Conservation (phyloP, 164 flowering plant species). For the Macadamia integrifolia region DNA sequence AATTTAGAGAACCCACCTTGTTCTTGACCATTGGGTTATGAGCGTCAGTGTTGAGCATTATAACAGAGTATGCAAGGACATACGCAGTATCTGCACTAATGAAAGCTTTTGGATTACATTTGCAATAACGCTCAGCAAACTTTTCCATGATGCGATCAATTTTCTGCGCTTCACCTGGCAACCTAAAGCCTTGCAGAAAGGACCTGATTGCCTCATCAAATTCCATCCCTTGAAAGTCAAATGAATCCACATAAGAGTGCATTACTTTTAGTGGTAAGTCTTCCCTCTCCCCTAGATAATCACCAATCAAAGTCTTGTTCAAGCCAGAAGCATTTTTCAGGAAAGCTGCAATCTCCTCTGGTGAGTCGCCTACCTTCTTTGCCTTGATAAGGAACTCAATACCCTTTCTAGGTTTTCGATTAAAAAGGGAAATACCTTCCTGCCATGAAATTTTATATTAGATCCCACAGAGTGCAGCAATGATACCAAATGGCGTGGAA, state of each 20-base stretch:
- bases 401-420: conserved; percentile 70
- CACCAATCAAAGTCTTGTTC: not conserved
- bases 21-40: conserved; percentile 95
- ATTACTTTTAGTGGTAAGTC: conserved; percentile 1
- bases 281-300: not conserved
- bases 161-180: conserved; percentile 5
- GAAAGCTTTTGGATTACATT: conserved; percentile 90
- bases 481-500: not conserved
- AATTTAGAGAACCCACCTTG: conserved; percentile 53
- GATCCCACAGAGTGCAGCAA: conserved; percentile 4
- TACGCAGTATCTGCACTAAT: conserved; percentile 98
- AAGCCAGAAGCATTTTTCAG: not conserved
- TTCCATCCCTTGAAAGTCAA: not conserved
- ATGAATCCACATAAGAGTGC: conserved; percentile 2
- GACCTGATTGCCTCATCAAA: conserved; percentile 4
- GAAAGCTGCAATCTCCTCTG: not conserved
- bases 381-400: conserved; percentile 53
- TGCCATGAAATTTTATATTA: conserved; percentile 39
- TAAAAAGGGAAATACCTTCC: conserved; percentile 86
- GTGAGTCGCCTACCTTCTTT: not conserved
- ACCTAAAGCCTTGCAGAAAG: conserved; percentile 1
- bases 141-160: conserved; percentile 5
- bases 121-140: conserved; percentile 32
- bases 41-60: conserved; percentile 96
- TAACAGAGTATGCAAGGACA: conserved; percentile 96